phyloP scores from a whole-genome alignment of 306 rosid species.

The Fragaria iinumae region DNA sequence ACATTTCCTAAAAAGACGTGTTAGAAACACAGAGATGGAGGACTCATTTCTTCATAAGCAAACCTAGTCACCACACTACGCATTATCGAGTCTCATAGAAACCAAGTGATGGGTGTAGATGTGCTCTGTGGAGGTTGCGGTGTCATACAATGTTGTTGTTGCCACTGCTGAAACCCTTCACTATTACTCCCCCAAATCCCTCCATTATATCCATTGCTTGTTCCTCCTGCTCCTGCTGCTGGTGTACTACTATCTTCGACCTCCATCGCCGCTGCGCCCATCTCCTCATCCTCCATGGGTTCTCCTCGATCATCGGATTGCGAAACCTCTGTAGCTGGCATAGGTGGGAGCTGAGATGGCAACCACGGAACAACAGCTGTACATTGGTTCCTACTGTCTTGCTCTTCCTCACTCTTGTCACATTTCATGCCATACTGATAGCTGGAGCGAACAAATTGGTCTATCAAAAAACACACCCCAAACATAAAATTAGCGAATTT shows the following conservation, averaged over 20 bases:
- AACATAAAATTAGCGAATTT: background rate
- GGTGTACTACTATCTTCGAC: constrained; percentile 30
- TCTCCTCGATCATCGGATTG: constrained; percentile 26
- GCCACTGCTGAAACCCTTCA: constrained; percentile 48
- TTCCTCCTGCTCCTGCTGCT: constrained; percentile 11
- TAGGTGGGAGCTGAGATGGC: constrained; percentile 24
- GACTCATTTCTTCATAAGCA: background rate
- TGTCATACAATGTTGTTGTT: constrained; percentile 71
- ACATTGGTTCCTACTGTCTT: constrained; percentile 14
- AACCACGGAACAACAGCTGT: constrained; percentile 75
- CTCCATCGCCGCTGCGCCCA: constrained; percentile 49
- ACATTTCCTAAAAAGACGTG: background rate
- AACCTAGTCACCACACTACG: background rate
- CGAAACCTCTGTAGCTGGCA: background rate
- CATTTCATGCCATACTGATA: constrained; percentile 7
- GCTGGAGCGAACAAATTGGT: constrained; percentile 32
- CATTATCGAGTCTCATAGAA: constrained; percentile 31
- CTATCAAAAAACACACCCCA: constrained; percentile 30
- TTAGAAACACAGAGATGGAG: background rate
- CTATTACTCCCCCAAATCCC: constrained; percentile 21
- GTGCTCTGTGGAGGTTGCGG: constrained; percentile 67
- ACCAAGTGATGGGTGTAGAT: constrained; percentile 70
- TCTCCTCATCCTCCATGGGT: constrained; percentile 55
- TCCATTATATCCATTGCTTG: constrained; percentile 20
- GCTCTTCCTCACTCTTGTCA: constrained; percentile 18